Evolutionary conservation across 2,329 filamentous ascomycete genomes (phyloP).

Genomic region (Verticillium nonalfalfae): DNA sequence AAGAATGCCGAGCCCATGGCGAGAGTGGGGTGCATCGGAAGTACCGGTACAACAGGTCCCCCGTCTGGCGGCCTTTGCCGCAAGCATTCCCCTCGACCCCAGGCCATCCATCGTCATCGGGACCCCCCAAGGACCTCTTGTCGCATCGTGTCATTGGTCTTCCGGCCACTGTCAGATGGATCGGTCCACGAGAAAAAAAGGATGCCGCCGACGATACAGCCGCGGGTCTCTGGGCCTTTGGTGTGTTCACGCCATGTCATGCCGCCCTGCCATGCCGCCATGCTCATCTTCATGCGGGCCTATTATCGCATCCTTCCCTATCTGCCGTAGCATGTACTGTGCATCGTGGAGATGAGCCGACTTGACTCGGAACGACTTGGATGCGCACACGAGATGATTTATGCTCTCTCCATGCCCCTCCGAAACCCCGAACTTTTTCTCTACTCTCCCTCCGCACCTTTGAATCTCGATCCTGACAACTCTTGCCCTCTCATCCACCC

Average conservation of each 20-base stretch:
- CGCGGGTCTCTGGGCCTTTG: neutral
- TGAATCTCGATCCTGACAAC: too few species aligned
- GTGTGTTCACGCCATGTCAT: neutral
- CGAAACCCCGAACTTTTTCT: neutral
- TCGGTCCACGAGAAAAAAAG: neutral
- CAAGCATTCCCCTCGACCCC: neutral
- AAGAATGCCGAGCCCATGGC: neutral
- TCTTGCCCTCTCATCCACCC: too few species aligned
- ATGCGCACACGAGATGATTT: neutral
- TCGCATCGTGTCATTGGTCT: neutral
- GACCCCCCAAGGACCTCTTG: neutral
- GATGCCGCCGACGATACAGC: neutral
- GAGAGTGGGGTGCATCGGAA: neutral
- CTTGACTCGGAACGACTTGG: neutral
- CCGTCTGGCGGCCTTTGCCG: neutral
- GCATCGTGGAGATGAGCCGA: neutral
- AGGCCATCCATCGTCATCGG: constrained; percentile 1
- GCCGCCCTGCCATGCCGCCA: neutral
- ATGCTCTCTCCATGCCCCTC: neutral
- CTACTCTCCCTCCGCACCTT: neutral
- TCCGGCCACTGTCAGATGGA: neutral
- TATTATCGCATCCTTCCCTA: constrained; percentile 1
- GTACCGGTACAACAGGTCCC: neutral
- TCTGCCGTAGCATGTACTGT: neutral
- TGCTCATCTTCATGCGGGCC: constrained; percentile 1